Base-by-base conservation (phyloP, 1,284 basidiomycete genomes). In the Apiotrichum mycotoxinovorans region DNA sequence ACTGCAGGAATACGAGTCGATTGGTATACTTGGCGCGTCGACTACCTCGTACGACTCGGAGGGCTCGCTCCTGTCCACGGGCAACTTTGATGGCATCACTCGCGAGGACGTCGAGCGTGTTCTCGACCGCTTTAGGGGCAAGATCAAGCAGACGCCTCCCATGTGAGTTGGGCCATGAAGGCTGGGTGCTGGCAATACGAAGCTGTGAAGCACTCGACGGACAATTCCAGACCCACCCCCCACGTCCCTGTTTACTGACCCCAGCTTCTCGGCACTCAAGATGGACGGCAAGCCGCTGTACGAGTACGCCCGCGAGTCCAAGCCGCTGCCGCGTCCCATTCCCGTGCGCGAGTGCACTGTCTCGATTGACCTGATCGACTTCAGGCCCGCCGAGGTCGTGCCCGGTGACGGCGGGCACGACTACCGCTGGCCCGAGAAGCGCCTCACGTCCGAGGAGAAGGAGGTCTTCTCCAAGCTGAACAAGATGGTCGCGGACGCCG, bases 241-340 rank as follows among this genome's bases (percentile, higher is more conserved):
- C n/a, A n/a, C n/a, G n/a, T n/a, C n/a, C n/a, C n/a, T n/a, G n/a
- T n/a, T n/a, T 33, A 4, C 57, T 56, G 46, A 56, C 46, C 2
- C 15, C 64, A 97, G 93, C 73, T 99, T 95, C 78, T 98, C 95
- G 14, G 96, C 96, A 0, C 80, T 98, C 42, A 95, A 97, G 76
- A 98, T 98, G 91, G 93, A 98, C 67, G 96, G 96, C 2, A 93
- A 85, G 76, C 89, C 91, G 1, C 76, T 98, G 30, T 94, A 98
- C 74, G 95, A 98, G 69, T 99, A 98, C 72, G 96, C 96, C 15
- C 85, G 96, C 4, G 83, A 88, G 69, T 88, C 88, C 12, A 87
- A 88, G 51, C 90, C 93, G 0, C 83, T 98, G 17, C 96, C 96
- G 22, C 85, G 94, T 12, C 89, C 94, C 5, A 96, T 99, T 62